Base-by-base conservation (phyloP, 2,329 filamentous ascomycete species). In the Fusarium albosuccineum region DNA sequence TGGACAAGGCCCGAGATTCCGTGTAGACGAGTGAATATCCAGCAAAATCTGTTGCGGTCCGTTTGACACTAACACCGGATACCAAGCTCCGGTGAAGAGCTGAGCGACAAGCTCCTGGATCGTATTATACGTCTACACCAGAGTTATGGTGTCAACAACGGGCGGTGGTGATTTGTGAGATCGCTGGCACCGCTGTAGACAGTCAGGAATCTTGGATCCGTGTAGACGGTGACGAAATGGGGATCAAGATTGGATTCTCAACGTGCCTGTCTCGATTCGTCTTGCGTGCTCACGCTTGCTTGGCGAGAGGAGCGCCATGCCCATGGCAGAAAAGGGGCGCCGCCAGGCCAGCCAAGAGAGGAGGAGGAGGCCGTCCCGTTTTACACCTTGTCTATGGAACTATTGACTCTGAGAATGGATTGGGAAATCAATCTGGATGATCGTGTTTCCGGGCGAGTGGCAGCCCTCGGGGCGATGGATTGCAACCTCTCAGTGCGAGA, bases 361-460 rank as follows among this genome's bases (percentile, higher is more conserved):
- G 34, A 36, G 30, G 45, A 30, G 45, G 45, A 30, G 22, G 29
- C 6, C 27, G 17, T 29, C 7, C 27, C 39, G 50, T 41, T 37
- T 40, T 33, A 13, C 37, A 42, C 37, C 51, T 36, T 45, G 30
- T 37, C 22, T 11, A 9, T 29, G 41, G 22, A 30, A 54, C 40
- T 44, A 37, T 37, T 46, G 17, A 17, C 22, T 22, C 34, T 41
- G 30, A 55, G 33, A 1, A 29, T 45, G 30, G 33, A 55, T 37
- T 55, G 39, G 52, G 30, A 37, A 46, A 45, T 37, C 41, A 30
- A 27, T 46, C 22, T 55, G 41, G 52, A 55, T 55, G 26, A 52
- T 34, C 40, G 27, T 29, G 41, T 30, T 46, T 36, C 41, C 41
- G 41, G 52, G 22, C 52, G 41, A 55, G 30, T 37, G 46, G 26